A percentile compares a stretch with the other conserved stretches of the same genome.
Evolutionary conservation across 2,329 filamentous ascomycete genomes (phyloP).

Genomic region (Erysiphe pulchra): DNA sequence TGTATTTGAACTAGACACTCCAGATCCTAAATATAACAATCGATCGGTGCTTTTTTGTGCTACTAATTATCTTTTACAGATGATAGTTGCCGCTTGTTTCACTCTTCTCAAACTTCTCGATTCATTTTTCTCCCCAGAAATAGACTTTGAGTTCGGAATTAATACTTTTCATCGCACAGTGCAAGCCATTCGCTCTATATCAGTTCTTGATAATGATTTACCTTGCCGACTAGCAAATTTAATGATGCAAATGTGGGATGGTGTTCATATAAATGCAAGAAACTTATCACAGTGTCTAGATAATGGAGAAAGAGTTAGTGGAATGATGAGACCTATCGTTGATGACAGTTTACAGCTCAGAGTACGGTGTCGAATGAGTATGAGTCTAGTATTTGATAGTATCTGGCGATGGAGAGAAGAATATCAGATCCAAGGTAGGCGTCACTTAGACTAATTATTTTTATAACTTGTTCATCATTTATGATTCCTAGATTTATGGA

Average conservation of each 20-base stretch:
- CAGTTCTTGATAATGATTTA: conserved; percentile 53
- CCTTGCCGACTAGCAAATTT: conserved; percentile 58
- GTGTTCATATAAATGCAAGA: conserved; percentile 14
- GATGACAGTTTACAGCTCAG: conserved; percentile 56
- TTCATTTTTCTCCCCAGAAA: conserved; percentile 48
- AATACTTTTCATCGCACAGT: conserved; percentile 48
- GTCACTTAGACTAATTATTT: conserved; percentile 37
- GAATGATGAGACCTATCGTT: conserved; percentile 13
- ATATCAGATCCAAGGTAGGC: conserved; percentile 44
- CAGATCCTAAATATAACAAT: conserved; percentile 18
- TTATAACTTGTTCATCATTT: conserved; percentile 4
- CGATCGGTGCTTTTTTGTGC: conserved; percentile 32
- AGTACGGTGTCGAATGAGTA: conserved; percentile 61
- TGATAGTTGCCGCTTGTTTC: conserved; percentile 61
- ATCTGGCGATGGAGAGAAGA: conserved; percentile 72
- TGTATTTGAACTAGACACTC: conserved; percentile 26
- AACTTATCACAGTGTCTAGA: conserved; percentile 18
- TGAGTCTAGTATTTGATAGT: conserved; percentile 64
- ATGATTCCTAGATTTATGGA: conserved; percentile 1
- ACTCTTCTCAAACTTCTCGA: conserved; percentile 54
- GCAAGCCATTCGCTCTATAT: conserved; percentile 42
- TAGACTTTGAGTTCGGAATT: conserved; percentile 41
- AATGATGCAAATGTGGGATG: conserved; percentile 74
- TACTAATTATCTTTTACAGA: conserved; percentile 59
- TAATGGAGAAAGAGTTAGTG: conserved; percentile 13